These are phyloP conservation scores for Penicillium maclennaniae DNA, from an alignment of 495 filamentous ascomycete species.

Conservation along the genomic window DNA sequence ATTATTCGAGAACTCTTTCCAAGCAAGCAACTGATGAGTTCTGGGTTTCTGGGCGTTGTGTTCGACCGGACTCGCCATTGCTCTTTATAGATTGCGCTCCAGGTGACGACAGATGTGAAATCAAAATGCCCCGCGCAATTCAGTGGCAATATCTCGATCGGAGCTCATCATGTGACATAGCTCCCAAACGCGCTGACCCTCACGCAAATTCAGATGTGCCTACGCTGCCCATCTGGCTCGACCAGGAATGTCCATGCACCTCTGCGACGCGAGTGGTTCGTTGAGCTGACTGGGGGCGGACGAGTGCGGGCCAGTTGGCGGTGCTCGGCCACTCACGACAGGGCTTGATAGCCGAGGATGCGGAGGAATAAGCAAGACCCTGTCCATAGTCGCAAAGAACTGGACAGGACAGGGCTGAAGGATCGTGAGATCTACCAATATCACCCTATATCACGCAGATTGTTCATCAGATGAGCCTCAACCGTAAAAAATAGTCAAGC, in stretches of 20 bases:
- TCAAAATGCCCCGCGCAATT: background rate
- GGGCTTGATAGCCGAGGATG: background rate
- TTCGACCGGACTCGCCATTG: constrained; percentile 1
- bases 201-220: background rate
- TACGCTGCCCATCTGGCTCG: background rate
- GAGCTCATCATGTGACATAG: constrained; percentile 2
- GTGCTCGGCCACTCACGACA: background rate
- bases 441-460: constrained; percentile 11
- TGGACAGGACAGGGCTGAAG: background rate
- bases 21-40: background rate
- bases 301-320: background rate
- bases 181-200: background rate
- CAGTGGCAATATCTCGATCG: constrained; percentile 1
- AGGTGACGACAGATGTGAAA: constrained; percentile 1
- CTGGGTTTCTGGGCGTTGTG: background rate
- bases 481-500: background rate
- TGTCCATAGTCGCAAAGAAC: background rate
- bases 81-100: constrained; percentile 1
- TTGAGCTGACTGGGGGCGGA: background rate
- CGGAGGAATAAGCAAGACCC: background rate
- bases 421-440: background rate
- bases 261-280: background rate
- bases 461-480: background rate
- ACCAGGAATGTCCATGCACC: constrained; percentile 2
- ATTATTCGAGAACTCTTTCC: background rate